These are phyloP conservation scores for Anisogramma anomala DNA, from an alignment of 2,329 filamentous ascomycete species.

Conservation along the genomic window DNA sequence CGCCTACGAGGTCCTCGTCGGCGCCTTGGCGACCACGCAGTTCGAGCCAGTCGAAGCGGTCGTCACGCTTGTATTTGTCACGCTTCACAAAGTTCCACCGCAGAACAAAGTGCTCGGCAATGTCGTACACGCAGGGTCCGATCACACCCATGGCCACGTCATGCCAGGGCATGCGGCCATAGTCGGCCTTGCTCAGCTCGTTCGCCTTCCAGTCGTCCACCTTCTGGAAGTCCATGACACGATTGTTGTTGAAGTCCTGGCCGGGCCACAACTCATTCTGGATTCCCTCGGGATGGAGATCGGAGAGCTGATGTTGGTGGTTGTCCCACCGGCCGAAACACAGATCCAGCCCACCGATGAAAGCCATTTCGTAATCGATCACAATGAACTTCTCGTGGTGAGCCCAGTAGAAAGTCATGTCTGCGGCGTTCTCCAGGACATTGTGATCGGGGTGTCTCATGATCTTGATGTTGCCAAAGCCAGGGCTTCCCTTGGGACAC, in stretches of 20 bases:
- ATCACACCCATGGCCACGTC: conserved; percentile 89
- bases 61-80: conserved; percentile 91
- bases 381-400: conserved; percentile 98
- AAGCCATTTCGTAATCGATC: conserved; percentile 80
- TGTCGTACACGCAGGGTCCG: conserved; percentile 82
- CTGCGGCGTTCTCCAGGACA: conserved; percentile 79
- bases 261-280: conserved; percentile 81
- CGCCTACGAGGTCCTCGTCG: conserved; percentile 75
- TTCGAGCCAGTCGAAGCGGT: conserved; percentile 72
- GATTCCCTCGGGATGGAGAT: conserved; percentile 76
- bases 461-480: conserved; percentile 77
- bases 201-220: conserved; percentile 90
- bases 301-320: conserved; percentile 72
- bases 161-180: conserved; percentile 96
- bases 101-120: conserved; percentile 88
- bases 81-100: conserved; percentile 96
- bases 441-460: conserved; percentile 95
- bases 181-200: conserved; percentile 81
- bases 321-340: conserved; percentile 94
- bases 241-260: conserved; percentile 97
- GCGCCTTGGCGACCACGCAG: conserved; percentile 64
- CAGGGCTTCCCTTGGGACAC: conserved; percentile 70
- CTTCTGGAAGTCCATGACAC: conserved; percentile 87
- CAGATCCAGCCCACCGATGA: conserved; percentile 86
- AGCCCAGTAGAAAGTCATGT: conserved; percentile 97